phyloP scores from a whole-genome alignment of 305 asterid genomes.

The Solanum hybrid region DNA sequence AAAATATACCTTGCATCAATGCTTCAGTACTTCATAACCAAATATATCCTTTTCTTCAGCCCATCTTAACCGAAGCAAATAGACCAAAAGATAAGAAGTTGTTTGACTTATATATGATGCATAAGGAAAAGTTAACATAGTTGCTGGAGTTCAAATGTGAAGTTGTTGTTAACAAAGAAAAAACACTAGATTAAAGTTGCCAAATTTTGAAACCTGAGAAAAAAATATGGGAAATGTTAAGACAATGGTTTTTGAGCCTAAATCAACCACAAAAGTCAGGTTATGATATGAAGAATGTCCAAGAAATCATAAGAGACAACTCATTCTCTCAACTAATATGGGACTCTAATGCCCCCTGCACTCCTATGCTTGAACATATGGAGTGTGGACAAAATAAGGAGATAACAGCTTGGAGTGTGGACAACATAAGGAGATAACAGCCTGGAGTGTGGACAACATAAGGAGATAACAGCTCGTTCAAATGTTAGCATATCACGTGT shows the following conservation, averaged over 20 bases:
- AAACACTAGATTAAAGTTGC: not conserved
- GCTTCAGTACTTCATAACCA: not conserved
- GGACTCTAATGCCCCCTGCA: not conserved
- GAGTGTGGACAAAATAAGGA: not conserved
- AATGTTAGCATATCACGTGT: not conserved
- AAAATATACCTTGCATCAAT: not conserved
- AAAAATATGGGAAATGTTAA: not conserved
- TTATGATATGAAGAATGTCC: not conserved
- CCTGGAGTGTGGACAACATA: not conserved
- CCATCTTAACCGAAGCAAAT: not conserved
- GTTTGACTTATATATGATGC: not conserved
- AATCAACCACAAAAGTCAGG: not conserved
- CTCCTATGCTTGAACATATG: not conserved
- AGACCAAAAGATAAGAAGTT: not conserved
- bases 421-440: not conserved
- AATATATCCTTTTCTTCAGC: not conserved
- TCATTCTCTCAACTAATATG: not conserved
- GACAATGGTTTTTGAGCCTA: not conserved
- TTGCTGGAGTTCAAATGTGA: not conserved
- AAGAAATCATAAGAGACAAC: not conserved
- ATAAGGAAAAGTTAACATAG: not conserved
- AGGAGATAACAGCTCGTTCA: not conserved
- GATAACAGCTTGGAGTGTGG: not conserved
- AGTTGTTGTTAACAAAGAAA: not conserved
- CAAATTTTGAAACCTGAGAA: not conserved